Evolutionary conservation across 768 basidiomycete genomes (phyloP), one percentile per base, ranked within the genome.

Genomic region (Podaxis sp.): DNA sequence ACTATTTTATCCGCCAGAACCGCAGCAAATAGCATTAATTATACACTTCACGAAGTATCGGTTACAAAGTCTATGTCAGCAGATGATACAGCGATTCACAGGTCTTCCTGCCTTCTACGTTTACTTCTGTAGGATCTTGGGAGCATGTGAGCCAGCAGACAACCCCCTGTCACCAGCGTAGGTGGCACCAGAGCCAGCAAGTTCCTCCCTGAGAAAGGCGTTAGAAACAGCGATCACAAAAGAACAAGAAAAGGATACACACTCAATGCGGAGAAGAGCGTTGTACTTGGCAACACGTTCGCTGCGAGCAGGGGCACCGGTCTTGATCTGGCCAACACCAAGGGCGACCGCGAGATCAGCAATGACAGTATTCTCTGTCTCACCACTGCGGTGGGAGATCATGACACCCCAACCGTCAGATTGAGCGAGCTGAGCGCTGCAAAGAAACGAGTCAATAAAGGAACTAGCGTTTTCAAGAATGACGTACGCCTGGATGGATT

Each of bases 341-440:
- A 98, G 92, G 51, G 91, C 97, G 67, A 98, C 95, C 64, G 88
- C 87, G 66, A 98, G 88, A 76, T 98, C 95, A 64, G 95, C 93
- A 69, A 98, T 98, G 76, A 94, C 82, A 57, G 93, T 95, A 80
- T 93, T 95, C 79, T 97, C 95, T 37, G 96, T 98, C 84, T 98
- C 96, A 70, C 96, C 96, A 66, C 91, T 93, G 67, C 97, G 95
- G 84, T 98, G 97, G 56, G 95, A 98, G 75, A 96, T 89, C 97
- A 99, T 99, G 78, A 98, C 92, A 74, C 95, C 95, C 97, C 97
- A 99, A 57, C 91, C 91, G 70, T 93, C 93, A 40, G 92, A 93
- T 75, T 97, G 94, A 52, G 95, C 74, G 69, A 99, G 92, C 76
- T 98, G 95, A 62, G 95, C 93, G 72, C 93, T 96, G 62, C 55